A percentile compares a stretch with the other conserved stretches of the same genome.
These are phyloP conservation scores for Quercus lobata DNA, from an alignment of 331 rosid genomes.

Conservation along the genomic window DNA sequence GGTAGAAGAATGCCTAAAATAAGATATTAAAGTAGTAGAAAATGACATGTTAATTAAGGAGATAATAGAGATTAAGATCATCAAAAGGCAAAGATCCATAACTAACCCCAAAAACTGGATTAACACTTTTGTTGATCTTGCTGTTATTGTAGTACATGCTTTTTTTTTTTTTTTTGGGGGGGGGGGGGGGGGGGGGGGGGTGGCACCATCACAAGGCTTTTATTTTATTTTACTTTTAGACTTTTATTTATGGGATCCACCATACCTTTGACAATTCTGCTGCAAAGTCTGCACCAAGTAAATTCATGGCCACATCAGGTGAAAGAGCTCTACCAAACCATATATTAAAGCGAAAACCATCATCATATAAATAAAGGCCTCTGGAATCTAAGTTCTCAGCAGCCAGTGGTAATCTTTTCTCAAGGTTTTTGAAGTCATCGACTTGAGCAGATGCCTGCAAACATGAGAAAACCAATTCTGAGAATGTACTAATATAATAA, in stretches of 20 bases:
- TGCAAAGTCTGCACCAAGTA: conserved; percentile 90
- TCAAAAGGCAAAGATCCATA: no score
- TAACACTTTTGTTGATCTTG: no score
- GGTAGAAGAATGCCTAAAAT: no score
- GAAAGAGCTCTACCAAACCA: conserved; percentile 96
- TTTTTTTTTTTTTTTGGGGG: not conserved
- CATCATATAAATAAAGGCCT: conserved; percentile 81
- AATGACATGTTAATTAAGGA: no score
- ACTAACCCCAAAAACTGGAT: no score
- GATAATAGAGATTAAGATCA: no score
- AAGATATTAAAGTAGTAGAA: no score
- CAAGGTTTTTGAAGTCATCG: conserved; percentile 47
- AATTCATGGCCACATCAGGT: conserved; percentile 83
- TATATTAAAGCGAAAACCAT: conserved; percentile 80
- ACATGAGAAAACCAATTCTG: conserved; percentile 26
- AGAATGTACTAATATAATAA: not conserved
- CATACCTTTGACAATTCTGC: conserved; percentile 91
- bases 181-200: no score
- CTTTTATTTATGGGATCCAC: conserved; percentile 3
- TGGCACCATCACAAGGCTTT: no score
- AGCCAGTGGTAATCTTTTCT: conserved; percentile 73
- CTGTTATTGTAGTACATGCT: not conserved
- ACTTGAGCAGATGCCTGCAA: conserved; percentile 50
- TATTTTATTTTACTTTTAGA: not conserved
- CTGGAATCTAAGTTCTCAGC: conserved; percentile 86